These are phyloP conservation scores for Cruciata laevipes DNA, from an alignment of 257 asterid species.

Conservation along the genomic window DNA sequence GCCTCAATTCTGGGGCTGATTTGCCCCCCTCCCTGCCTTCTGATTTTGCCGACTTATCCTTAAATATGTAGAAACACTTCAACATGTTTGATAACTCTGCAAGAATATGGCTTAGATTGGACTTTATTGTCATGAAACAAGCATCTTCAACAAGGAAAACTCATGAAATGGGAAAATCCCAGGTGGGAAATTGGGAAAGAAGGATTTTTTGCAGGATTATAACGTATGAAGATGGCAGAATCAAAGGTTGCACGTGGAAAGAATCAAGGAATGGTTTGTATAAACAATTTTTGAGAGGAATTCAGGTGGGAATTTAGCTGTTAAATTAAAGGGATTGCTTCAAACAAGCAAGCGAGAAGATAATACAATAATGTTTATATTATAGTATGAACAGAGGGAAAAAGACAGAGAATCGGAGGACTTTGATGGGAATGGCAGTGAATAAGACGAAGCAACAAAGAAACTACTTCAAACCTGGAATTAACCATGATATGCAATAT, in stretches of 20 bases:
- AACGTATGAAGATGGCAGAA: background rate
- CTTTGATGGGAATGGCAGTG: conserved; percentile 7
- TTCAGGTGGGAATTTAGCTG: background rate
- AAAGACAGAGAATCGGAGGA: conserved; percentile 4
- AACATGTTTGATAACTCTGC: conserved; percentile 30
- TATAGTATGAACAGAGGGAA: background rate
- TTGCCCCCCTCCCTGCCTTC: conserved; percentile 18
- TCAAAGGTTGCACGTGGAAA: background rate
- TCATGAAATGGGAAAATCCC: conserved; percentile 1
- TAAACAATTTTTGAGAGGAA: background rate
- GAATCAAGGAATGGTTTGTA: background rate
- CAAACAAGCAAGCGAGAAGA: background rate
- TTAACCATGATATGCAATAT: background rate
- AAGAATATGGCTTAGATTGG: background rate
- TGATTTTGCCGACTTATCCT: conserved; percentile 36
- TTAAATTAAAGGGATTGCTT: background rate
- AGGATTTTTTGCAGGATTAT: background rate
- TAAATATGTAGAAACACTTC: conserved; percentile 54
- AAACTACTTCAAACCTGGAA: background rate
- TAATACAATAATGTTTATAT: background rate
- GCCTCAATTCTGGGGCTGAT: conserved; percentile 61
- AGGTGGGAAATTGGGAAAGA: conserved; percentile 3
- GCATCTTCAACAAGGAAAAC: conserved; percentile 4
- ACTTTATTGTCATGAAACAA: background rate
- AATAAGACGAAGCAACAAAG: background rate